These are phyloP conservation scores for Scleroderma bovista DNA, from an alignment of 768 basidiomycete genomes.

Conservation along the genomic window DNA sequence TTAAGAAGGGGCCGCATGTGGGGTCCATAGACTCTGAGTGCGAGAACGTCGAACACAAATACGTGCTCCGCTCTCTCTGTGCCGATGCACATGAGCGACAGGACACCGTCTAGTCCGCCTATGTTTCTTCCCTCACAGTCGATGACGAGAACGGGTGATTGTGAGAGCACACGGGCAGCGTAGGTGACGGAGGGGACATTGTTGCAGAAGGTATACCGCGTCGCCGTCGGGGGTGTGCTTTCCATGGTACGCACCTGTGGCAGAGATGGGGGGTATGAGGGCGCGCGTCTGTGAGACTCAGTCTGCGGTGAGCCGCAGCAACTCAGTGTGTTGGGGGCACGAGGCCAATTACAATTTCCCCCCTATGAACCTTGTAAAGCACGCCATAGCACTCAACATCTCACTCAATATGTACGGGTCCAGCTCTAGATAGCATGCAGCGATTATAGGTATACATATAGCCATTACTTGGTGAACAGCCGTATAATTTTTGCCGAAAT, in stretches of 20 bases:
- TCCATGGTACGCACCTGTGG: background rate
- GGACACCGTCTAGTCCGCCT: slow-evolving; percentile 25
- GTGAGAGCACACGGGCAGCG: slow-evolving; percentile 15
- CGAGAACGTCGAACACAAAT: slow-evolving; percentile 34
- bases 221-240: background rate
- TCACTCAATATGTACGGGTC: background rate
- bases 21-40: slow-evolving; percentile 12
- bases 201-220: slow-evolving; percentile 17
- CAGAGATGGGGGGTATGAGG: background rate
- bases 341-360: background rate
- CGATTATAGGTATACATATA: slow-evolving; percentile 3
- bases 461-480: slow-evolving; percentile 74
- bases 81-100: slow-evolving; percentile 34
- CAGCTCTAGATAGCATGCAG: background rate
- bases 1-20: slow-evolving; percentile 21
- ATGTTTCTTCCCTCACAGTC: slow-evolving; percentile 38
- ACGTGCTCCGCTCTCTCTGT: slow-evolving; percentile 26
- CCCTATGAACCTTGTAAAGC: background rate
- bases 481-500: slow-evolving; percentile 94
- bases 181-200: slow-evolving; percentile 8
- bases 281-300: no score
- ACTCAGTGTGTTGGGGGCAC: background rate
- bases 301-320: background rate
- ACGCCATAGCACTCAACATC: background rate
- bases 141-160: slow-evolving; percentile 25